A percentile compares a stretch with the other conserved stretches of the same genome.
Conservation (phyloP, 2,329 filamentous ascomycete genomes). For the Phialophora macrospora region DNA sequence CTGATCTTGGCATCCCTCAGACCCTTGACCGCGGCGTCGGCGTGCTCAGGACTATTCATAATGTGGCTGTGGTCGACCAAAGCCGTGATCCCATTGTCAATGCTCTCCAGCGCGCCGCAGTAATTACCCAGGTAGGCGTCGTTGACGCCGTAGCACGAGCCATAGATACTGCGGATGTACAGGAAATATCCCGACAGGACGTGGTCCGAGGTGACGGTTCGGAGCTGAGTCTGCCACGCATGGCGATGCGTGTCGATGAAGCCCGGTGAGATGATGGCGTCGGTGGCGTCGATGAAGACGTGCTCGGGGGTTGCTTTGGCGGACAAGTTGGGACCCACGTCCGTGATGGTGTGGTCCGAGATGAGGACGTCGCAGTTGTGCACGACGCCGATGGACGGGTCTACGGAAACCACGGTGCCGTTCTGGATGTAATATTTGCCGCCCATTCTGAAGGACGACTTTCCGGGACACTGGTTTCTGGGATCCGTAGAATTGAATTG, state of each 20-base stretch:
- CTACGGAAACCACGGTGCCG: slow-evolving; percentile 27
- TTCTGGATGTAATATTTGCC: slow-evolving; percentile 25
- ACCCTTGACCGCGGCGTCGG: slow-evolving; percentile 20
- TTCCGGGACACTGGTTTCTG: no score
- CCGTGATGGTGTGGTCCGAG: slow-evolving; percentile 24
- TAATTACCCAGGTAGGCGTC: slow-evolving; percentile 24
- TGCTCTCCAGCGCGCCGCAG: slow-evolving; percentile 24
- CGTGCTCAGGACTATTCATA: slow-evolving; percentile 35
- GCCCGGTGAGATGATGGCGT: slow-evolving; percentile 42
- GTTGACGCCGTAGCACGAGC: slow-evolving; percentile 15
- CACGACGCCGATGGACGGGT: slow-evolving; percentile 23
- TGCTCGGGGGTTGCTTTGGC: slow-evolving; percentile 3
- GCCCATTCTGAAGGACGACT: background rate
- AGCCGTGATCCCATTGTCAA: slow-evolving; percentile 24
- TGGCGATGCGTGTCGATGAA: slow-evolving; percentile 46
- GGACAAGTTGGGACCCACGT: slow-evolving; percentile 23
- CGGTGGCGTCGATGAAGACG: slow-evolving; percentile 49
- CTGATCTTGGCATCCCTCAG: slow-evolving; percentile 23
- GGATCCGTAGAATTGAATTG: background rate
- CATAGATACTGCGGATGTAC: slow-evolving; percentile 24
- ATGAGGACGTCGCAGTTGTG: slow-evolving; percentile 25
- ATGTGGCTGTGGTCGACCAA: slow-evolving; percentile 26
- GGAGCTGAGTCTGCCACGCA: slow-evolving; percentile 51
- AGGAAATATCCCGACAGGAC: slow-evolving; percentile 49
- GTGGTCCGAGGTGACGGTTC: slow-evolving; percentile 48